Percentiles rank a stretch among this genome's conserved stretches.
phyloP scores from a whole-genome alignment of 1,284 basidiomycete species.

The Moniliella sp. region DNA sequence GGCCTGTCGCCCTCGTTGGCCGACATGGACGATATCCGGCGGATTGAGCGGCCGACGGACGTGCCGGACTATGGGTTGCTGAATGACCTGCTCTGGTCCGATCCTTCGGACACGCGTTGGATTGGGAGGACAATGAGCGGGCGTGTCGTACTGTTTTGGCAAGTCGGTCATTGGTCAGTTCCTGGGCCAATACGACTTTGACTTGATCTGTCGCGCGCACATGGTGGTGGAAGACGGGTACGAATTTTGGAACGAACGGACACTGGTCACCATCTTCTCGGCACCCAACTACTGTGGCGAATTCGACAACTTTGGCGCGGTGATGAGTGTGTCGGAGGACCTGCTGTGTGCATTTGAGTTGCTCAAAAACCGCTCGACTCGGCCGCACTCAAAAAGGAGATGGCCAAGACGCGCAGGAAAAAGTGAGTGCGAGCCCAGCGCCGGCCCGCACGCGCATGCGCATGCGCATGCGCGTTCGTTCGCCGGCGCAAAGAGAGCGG shows the following conservation, averaged over 20 bases:
- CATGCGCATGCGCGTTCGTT: too few species aligned
- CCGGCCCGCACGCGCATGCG: too few species aligned
- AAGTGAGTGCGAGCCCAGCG: slow-evolving; percentile 35
- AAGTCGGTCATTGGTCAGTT: slow-evolving; percentile 94
- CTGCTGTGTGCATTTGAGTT: slow-evolving; percentile 90
- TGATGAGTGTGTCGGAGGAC: slow-evolving; percentile 76
- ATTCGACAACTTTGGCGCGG: slow-evolving; percentile 77
- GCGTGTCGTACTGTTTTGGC: slow-evolving; percentile 98
- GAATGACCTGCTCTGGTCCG: slow-evolving; percentile 93
- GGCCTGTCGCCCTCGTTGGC: slow-evolving; percentile 90
- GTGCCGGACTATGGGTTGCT: slow-evolving; percentile 96
- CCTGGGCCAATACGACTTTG: slow-evolving; percentile 66
- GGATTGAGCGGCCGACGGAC: slow-evolving; percentile 90
- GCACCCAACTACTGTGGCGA: slow-evolving; percentile 86
- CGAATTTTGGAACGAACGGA: slow-evolving; percentile 98
- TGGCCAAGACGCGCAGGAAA: slow-evolving; percentile 94
- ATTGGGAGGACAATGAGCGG: slow-evolving; percentile 99
- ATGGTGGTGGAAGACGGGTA: slow-evolving; percentile 97
- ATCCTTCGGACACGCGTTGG: slow-evolving; percentile 85
- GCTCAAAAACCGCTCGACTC: slow-evolving; percentile 88
- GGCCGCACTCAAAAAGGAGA: slow-evolving; percentile 83
- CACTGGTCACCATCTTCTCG: slow-evolving; percentile 91
- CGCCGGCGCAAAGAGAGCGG: too few species aligned
- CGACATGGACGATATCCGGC: slow-evolving; percentile 95
- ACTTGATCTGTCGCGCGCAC: slow-evolving; percentile 94